A percentile compares a stretch with the other conserved stretches of the same genome.
These are phyloP conservation scores for Oryza coarctata DNA, from an alignment of 176 grass and related monocot species.

Conservation along the genomic window DNA sequence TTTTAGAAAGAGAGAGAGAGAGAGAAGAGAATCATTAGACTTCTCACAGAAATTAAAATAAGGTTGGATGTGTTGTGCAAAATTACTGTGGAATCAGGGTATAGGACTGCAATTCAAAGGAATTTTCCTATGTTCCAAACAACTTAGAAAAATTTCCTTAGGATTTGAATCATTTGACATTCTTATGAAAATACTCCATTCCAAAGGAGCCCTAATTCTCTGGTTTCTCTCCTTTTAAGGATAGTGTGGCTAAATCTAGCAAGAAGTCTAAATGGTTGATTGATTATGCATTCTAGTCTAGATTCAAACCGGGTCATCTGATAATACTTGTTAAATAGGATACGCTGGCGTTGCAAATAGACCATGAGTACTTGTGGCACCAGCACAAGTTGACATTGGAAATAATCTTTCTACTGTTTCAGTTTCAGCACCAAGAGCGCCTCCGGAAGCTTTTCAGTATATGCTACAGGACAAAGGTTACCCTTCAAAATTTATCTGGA, in stretches of 20 bases:
- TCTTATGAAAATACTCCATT: no score
- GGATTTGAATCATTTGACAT: no score
- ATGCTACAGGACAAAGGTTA: not conserved
- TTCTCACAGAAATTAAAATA: no score
- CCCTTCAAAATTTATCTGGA: not conserved
- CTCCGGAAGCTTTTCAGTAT: not conserved
- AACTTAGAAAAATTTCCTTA: no score
- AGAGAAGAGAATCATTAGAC: no score
- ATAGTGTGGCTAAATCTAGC: not conserved
- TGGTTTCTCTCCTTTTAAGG: not conserved
- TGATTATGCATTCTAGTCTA: not conserved
- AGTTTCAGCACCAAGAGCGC: constrained; percentile 10
- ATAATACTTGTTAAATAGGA: not conserved
- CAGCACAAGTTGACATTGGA: not conserved
- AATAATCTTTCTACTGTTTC: not conserved
- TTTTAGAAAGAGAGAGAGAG: no score
- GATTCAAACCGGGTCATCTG: not conserved
- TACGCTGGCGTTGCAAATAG: not conserved
- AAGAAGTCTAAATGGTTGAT: not conserved
- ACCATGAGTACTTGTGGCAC: not conserved
- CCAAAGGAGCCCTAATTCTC: not conserved
- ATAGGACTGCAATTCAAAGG: no score
- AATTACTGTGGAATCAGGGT: no score
- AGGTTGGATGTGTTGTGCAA: no score
- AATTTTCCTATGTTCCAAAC: no score